phyloP scores from a whole-genome alignment of 2,329 filamentous ascomycete species.

The Talaromyces sp. region DNA sequence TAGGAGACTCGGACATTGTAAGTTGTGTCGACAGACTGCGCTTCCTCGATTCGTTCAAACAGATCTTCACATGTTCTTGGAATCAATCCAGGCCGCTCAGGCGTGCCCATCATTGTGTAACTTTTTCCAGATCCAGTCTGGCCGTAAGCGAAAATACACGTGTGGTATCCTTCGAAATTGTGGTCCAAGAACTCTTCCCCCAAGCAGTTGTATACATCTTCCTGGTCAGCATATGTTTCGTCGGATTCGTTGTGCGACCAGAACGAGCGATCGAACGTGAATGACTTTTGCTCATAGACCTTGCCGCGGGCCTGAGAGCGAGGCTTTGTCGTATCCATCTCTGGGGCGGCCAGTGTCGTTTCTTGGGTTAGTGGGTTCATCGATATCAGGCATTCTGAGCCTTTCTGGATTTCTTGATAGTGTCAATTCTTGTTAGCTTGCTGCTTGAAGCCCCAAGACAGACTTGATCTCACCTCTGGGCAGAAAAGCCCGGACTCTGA shows the following conservation, averaged over 20 bases:
- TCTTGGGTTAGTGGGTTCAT: conserved; percentile 87
- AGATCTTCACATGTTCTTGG: conserved; percentile 93
- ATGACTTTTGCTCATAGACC: conserved; percentile 77
- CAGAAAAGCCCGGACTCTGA: conserved; percentile 73
- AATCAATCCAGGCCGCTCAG: conserved; percentile 83
- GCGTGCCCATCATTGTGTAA: conserved; percentile 93
- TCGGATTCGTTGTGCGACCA: conserved; percentile 84
- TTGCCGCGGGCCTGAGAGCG: conserved; percentile 62
- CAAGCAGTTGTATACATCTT: conserved; percentile 87
- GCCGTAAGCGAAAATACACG: conserved; percentile 97
- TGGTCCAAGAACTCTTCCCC: conserved; percentile 97
- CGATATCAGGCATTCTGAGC: conserved; percentile 76
- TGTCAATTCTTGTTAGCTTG: conserved; percentile 6
- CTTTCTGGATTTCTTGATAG: conserved; percentile 67
- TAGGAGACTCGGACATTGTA: conserved; percentile 98
- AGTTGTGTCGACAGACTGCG: conserved; percentile 83
- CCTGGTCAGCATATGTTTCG: conserved; percentile 83
- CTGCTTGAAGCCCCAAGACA: not conserved
- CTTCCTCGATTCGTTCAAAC: conserved; percentile 83
- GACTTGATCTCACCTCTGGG: conserved; percentile 68
- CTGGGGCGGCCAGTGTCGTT: conserved; percentile 72
- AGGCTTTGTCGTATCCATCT: conserved; percentile 51
- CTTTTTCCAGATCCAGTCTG: conserved; percentile 97
- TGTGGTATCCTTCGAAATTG: conserved; percentile 99
- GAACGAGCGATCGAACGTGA: conserved; percentile 97